Conservation (phyloP, 495 filamentous ascomycete species). For the Penicillium odoratum region DNA sequence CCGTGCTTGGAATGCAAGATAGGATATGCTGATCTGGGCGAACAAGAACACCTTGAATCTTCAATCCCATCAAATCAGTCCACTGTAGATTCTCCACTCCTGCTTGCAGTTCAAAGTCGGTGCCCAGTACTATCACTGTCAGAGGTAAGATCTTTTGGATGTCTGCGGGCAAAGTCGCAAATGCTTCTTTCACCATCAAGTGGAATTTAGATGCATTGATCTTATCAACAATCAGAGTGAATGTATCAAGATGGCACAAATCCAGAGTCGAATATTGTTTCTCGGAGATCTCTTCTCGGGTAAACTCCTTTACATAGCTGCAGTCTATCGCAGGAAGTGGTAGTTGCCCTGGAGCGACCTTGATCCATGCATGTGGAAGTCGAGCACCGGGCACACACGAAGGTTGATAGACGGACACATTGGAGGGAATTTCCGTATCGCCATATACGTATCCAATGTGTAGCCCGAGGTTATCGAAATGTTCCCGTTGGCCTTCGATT, state of each 20-base stretch:
- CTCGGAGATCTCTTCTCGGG: conserved; percentile 11
- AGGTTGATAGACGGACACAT: conserved; percentile 27
- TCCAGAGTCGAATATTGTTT: conserved; percentile 35
- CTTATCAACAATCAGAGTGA: conserved; percentile 29
- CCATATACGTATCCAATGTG: conserved; percentile 42
- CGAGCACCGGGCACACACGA: conserved; percentile 27
- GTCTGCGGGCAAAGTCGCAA: not conserved
- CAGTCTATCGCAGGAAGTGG: conserved; percentile 25
- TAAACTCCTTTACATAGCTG: conserved; percentile 30
- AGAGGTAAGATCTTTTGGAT: not conserved
- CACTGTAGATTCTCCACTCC: conserved; percentile 13
- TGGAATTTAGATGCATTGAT: conserved; percentile 10
- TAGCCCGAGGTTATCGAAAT: conserved; percentile 38
- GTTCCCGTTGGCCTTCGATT: conserved; percentile 36
- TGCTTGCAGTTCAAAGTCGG: conserved; percentile 16
- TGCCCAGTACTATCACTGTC: not conserved
- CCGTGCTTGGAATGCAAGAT: conserved; percentile 9
- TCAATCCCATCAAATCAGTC: conserved; percentile 21
- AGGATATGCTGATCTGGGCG: conserved; percentile 42
- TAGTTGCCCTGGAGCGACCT: not conserved
- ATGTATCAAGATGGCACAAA: conserved; percentile 28
- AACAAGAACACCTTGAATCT: conserved; percentile 26
- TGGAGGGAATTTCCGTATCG: conserved; percentile 21
- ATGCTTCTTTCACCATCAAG: conserved; percentile 6
- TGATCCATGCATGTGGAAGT: conserved; percentile 37